Conservation (phyloP, 768 basidiomycete species). For the Boletus reticuloceps region DNA sequence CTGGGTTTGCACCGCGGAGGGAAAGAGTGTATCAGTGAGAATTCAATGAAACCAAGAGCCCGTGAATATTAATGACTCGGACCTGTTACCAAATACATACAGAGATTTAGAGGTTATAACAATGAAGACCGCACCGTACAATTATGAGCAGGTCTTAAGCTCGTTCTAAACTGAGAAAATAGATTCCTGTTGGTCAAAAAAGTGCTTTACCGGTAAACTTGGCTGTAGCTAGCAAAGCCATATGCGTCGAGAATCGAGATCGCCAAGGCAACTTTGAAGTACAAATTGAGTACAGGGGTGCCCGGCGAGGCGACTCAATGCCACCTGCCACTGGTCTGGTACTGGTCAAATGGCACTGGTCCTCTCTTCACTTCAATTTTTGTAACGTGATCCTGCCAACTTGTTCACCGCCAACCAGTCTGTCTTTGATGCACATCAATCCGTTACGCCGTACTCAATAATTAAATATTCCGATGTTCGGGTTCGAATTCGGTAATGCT, state of each 20-base stretch:
- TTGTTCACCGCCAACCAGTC: conserved; percentile 3
- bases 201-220: neutral
- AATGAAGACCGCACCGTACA: no score
- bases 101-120: no score
- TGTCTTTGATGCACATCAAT: conserved; percentile 3
- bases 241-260: neutral
- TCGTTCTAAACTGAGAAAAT: neutral
- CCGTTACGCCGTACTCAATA: no score
- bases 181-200: neutral
- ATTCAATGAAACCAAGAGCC: no score
- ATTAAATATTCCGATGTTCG: neutral
- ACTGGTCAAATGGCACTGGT: neutral
- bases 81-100: no score
- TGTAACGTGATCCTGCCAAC: neutral
- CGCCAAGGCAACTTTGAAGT: neutral
- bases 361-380: no score
- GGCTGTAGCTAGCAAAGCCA: neutral
- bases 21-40: no score
- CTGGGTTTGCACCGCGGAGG: no score
- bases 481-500: neutral
- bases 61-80: no score
- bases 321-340: no score
- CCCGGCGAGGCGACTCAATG: no score
- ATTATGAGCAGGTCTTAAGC: no score
- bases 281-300: neutral